Conservation (phyloP, 2,329 filamentous ascomycete species). For the Aureobasidium zeae region DNA sequence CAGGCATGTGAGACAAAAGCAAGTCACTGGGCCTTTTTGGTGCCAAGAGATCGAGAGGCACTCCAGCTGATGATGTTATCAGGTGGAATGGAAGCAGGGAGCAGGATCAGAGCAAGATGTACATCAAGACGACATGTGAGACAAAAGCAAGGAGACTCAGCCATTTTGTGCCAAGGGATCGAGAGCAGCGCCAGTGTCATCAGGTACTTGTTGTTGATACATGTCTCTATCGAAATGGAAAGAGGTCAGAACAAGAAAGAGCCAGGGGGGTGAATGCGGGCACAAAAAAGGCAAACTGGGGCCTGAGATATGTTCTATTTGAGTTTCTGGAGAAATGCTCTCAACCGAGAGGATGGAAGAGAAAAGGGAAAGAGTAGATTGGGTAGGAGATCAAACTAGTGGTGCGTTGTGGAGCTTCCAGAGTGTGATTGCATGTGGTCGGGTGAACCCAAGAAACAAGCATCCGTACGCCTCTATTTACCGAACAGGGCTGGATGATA, state of each 20-base stretch:
- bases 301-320: slow-evolving; percentile 4
- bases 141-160: slow-evolving; percentile 11
- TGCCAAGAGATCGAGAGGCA: slow-evolving; percentile 1
- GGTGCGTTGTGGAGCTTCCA: slow-evolving; percentile 13
- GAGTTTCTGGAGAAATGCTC: no score
- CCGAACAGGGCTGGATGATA: no score
- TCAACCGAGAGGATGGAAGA: no score
- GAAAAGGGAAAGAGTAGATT: slow-evolving; percentile 10
- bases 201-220: slow-evolving; percentile 8
- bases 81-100: no score
- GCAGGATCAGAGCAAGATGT: no score
- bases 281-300: background rate
- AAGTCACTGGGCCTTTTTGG: slow-evolving; percentile 5
- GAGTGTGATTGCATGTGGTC: slow-evolving; percentile 14
- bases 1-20: background rate
- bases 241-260: background rate
- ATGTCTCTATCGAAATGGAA: background rate
- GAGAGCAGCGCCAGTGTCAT: background rate
- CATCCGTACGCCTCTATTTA: slow-evolving; percentile 15
- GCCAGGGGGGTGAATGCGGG: background rate
- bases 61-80: no score
- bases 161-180: slow-evolving; percentile 10
- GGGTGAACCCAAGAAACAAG: slow-evolving; percentile 14
- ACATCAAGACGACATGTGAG: slow-evolving; percentile 16
- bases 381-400: slow-evolving; percentile 13